Evolutionary conservation across 371 early-diverging fungal genomes (phyloP), one percentile per base, ranked within the genome.

Genomic region (Syncephalastrum contaminatum): DNA sequence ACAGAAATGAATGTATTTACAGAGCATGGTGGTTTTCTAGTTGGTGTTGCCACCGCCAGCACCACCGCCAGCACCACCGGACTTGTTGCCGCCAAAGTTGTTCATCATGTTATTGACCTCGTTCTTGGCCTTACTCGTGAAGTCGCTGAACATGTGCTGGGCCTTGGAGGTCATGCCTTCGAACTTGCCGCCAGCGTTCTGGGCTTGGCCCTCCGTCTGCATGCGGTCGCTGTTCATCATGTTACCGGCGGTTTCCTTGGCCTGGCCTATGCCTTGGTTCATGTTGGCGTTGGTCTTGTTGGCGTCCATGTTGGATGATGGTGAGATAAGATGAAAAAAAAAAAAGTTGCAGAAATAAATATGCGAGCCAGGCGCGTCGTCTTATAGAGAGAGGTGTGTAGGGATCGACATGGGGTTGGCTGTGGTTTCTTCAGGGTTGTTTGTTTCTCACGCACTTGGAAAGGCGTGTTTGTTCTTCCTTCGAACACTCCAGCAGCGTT

Each of bases 241-340:
- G 19, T 66, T 62, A 10, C 80, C 81, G 15, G 66, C 56, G 14
- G 71, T 63, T 19, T 79, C 66, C 71, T 77, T 79, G 53, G 59
- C 60, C 10, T 62, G 62, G 25, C 83, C 83, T n/a, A 66, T 51
- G 53, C 69, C 43, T 49, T 71, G 63, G 60, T 82, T 73, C n/a
- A 56, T 64, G 12, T 63, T 64, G 2, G 65, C 61, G 46, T 64
- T 55, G n/a, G 60, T 52, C 41, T 53, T 64, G 36, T 12, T 30
- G 36, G 36, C 12, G 36, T 30, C 36, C 36, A 30, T 30, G 2
- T 30, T 30, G 5, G 2, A 30, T 30, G 36, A 25, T 25, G 36
- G 2, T 30, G 12, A 30, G 10, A 30, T 5, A 5, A 0, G 12
- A 1, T 30, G 5, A 30, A 30, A 30, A 2, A 30, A 30, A 12